Conservation (phyloP, 208 protist species). For the Strigomonas galati region DNA sequence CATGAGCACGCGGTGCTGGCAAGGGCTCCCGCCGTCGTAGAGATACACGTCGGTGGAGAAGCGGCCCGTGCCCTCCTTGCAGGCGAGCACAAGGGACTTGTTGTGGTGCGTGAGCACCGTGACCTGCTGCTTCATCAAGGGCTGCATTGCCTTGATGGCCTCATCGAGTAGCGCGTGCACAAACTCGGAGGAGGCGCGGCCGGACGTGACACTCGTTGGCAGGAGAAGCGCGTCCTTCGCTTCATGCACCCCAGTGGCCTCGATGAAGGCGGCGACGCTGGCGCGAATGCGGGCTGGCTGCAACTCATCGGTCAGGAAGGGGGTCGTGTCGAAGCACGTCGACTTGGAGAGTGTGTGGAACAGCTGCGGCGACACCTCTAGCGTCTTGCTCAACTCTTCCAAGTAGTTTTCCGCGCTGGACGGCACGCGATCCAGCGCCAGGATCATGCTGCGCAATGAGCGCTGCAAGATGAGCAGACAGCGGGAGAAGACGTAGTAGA, state of each 20-base stretch:
- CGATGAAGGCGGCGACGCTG: neutral
- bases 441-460: slow-evolving; percentile 12
- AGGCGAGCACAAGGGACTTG: slow-evolving; percentile 1
- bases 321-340: slow-evolving; percentile 1
- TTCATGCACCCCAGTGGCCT: neutral
- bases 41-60: neutral
- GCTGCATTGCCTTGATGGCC: neutral
- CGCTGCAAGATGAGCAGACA: neutral
- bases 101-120: neutral
- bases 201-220: neutral
- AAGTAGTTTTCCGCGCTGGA: slow-evolving; percentile 16
- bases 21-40: slow-evolving; percentile 2
- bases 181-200: neutral
- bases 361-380: neutral
- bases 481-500: neutral
- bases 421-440: slow-evolving; percentile 16
- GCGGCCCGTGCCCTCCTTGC: neutral
- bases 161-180: neutral
- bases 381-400: neutral
- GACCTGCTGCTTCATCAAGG: slow-evolving; percentile 3
- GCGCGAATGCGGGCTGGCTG: neutral
- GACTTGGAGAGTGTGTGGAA: neutral
- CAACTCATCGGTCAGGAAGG: neutral
- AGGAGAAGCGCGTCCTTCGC: neutral
- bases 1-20: slow-evolving; percentile 1